phyloP scores from a whole-genome alignment of 495 filamentous ascomycete species.

The Xylaria bambusicola region DNA sequence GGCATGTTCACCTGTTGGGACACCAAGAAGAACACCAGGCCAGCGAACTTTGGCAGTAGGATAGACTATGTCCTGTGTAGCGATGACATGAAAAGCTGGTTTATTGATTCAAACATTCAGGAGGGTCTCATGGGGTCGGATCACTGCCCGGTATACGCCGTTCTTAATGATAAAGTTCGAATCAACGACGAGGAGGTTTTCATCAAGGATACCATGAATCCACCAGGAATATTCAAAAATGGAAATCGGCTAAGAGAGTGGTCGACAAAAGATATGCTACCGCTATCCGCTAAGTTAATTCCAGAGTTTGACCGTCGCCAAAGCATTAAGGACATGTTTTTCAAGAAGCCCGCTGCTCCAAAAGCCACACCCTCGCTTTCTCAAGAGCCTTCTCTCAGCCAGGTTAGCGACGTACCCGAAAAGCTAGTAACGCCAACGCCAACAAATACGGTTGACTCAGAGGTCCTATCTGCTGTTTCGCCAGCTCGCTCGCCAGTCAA shows the following conservation, averaged over 20 bases:
- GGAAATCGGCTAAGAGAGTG: constrained; percentile 71
- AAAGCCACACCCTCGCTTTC: constrained; percentile 19
- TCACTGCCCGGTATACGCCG: constrained; percentile 89
- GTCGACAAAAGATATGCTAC: constrained; percentile 63
- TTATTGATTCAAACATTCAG: constrained; percentile 86
- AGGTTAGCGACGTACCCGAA: constrained; percentile 3
- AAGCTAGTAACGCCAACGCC: not conserved
- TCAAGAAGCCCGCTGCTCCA: constrained; percentile 45
- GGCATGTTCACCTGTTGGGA: constrained; percentile 99
- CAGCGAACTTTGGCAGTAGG: constrained; percentile 85
- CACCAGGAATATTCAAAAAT: constrained; percentile 68
- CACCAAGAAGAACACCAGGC: constrained; percentile 79
- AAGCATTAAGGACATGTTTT: constrained; percentile 94
- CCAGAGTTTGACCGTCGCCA: constrained; percentile 83
- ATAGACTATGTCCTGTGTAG: constrained; percentile 94
- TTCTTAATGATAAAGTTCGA: constrained; percentile 64
- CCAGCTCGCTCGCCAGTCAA: constrained; percentile 25
- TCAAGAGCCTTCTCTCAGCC: constrained; percentile 20
- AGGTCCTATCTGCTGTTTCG: constrained; percentile 15
- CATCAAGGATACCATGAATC: constrained; percentile 79
- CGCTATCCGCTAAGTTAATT: constrained; percentile 78
- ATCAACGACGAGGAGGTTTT: constrained; percentile 51
- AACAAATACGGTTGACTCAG: constrained; percentile 18
- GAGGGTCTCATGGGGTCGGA: constrained; percentile 95
- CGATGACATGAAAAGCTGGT: constrained; percentile 79